A percentile compares a stretch with the other conserved stretches of the same genome.
These are phyloP conservation scores for Biscogniauxia mediterranea DNA, from an alignment of 2,329 filamentous ascomycete genomes.

Conservation along the genomic window DNA sequence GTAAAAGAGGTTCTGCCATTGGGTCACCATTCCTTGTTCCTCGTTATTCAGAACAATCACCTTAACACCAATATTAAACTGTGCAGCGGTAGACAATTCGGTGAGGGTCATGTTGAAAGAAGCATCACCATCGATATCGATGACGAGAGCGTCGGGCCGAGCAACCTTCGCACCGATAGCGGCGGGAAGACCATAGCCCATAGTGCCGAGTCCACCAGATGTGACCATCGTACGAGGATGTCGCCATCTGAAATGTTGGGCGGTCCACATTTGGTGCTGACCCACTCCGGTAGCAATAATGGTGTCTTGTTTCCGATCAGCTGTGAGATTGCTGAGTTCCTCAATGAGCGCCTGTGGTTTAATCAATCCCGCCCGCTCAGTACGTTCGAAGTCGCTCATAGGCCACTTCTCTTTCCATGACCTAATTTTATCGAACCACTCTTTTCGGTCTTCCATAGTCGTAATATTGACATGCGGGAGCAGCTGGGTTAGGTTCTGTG, in stretches of 20 bases:
- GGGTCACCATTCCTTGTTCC: conserved; percentile 97
- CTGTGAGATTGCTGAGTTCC: conserved; percentile 82
- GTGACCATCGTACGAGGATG: conserved; percentile 84
- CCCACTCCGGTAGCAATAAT: conserved; percentile 93
- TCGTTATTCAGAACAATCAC: conserved; percentile 94
- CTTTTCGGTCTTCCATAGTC: conserved; percentile 63
- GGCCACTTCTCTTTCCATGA: conserved; percentile 93
- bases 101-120: conserved; percentile 99
- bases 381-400: conserved; percentile 75
- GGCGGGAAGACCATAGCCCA: conserved; percentile 92
- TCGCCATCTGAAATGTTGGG: conserved; percentile 72
- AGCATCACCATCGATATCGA: conserved; percentile 97
- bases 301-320: conserved; percentile 78
- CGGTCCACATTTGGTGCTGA: conserved; percentile 98
- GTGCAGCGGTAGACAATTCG: conserved; percentile 86
- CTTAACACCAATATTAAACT: conserved; percentile 97
- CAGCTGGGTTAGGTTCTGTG: conserved; percentile 71
- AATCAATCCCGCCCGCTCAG: conserved; percentile 86
- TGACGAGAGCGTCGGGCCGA: conserved; percentile 74
- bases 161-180: conserved; percentile 95
- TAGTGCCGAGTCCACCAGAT: conserved; percentile 90
- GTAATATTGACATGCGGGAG: conserved; percentile 65
- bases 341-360: conserved; percentile 94
- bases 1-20: conserved; percentile 98
- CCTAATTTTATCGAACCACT: conserved; percentile 88